These are phyloP conservation scores for Aspergillus asperescens DNA, from an alignment of 495 filamentous ascomycete genomes.

Conservation along the genomic window DNA sequence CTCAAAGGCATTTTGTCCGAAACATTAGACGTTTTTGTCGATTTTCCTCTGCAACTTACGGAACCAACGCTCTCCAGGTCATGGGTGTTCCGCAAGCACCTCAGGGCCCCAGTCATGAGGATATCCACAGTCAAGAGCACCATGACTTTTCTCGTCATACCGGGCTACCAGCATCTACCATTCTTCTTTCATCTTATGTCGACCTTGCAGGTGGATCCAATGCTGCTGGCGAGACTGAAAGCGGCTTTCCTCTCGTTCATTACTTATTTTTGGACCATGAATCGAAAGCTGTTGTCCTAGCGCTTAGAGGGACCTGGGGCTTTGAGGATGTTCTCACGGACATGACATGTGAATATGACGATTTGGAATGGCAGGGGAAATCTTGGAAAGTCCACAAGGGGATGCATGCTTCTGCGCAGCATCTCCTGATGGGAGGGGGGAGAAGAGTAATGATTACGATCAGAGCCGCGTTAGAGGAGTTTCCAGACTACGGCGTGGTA, in stretches of 20 bases:
- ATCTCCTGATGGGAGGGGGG: slow-evolving; percentile 63
- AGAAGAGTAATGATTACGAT: slow-evolving; percentile 61
- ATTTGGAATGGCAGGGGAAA: slow-evolving; percentile 60
- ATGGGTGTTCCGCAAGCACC: slow-evolving; percentile 57
- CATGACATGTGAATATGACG: slow-evolving; percentile 77
- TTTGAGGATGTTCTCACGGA: slow-evolving; percentile 79
- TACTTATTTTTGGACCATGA: slow-evolving; percentile 74
- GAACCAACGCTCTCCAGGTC: slow-evolving; percentile 62
- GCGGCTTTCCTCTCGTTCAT: slow-evolving; percentile 72
- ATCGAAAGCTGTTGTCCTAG: slow-evolving; percentile 70
- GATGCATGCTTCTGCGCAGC: slow-evolving; percentile 70
- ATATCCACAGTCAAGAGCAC: slow-evolving; percentile 56
- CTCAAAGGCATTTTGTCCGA: slow-evolving; percentile 57
- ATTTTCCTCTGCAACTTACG: slow-evolving; percentile 73
- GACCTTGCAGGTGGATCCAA: slow-evolving; percentile 72
- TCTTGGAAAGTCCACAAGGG: slow-evolving; percentile 75
- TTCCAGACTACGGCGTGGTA: slow-evolving; percentile 67
- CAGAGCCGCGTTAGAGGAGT: slow-evolving; percentile 64
- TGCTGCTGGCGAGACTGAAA: slow-evolving; percentile 62
- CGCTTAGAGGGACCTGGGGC: slow-evolving; percentile 70
- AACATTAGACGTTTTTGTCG: slow-evolving; percentile 73
- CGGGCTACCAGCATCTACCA: slow-evolving; percentile 58
- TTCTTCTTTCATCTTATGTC: slow-evolving; percentile 70
- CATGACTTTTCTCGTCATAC: slow-evolving; percentile 69
- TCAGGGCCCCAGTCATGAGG: slow-evolving; percentile 32